phyloP scores from a whole-genome alignment of 2,329 filamentous ascomycete species.

The Botrytis aclada region DNA sequence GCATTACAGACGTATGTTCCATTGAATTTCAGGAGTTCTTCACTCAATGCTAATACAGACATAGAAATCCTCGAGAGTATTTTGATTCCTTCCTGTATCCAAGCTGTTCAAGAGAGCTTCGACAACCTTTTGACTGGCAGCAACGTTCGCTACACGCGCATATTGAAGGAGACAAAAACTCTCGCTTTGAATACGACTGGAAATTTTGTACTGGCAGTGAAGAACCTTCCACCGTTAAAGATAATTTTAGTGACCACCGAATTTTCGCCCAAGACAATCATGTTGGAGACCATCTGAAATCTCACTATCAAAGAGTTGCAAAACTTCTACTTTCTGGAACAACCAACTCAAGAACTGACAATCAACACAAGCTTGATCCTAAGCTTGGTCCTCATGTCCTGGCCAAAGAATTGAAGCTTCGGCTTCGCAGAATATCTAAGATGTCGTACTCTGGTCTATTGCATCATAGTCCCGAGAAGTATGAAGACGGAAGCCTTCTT shows the following conservation, averaged over 20 bases:
- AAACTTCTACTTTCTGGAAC: background rate
- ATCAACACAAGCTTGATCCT: background rate
- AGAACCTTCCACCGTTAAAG: background rate
- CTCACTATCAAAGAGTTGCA: background rate
- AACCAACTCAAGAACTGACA: too few species aligned
- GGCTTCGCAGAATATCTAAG: background rate
- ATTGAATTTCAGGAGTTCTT: background rate
- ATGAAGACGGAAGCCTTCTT: background rate
- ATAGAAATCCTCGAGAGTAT: background rate
- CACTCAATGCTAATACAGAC: background rate
- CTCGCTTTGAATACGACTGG: background rate
- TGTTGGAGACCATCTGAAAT: background rate
- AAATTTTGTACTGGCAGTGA: background rate
- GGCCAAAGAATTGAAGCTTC: background rate
- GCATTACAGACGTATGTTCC: background rate
- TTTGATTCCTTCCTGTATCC: background rate
- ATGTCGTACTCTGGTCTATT: background rate
- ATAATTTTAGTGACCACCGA: background rate
- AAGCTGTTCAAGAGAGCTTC: background rate
- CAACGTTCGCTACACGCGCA: background rate
- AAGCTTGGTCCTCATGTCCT: background rate
- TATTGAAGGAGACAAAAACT: background rate
- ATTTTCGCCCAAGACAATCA: too few species aligned
- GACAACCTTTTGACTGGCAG: background rate
- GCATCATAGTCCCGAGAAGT: fast-evolving